Conservation (phyloP, 257 asterid genomes). For the Capsicum baccatum region DNA sequence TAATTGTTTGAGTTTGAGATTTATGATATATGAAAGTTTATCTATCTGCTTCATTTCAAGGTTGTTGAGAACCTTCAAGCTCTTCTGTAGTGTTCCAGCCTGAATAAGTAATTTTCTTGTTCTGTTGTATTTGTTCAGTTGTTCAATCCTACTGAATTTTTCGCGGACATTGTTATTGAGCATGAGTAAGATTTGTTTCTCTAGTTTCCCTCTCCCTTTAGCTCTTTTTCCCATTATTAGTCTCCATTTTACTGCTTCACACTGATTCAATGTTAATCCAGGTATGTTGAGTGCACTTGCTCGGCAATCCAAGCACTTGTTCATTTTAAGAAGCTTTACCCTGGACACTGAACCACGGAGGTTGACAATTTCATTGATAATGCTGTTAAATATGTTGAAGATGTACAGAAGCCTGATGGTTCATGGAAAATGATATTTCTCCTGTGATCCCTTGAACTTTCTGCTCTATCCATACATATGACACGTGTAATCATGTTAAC, state of each 20-base stretch:
- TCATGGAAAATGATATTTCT: conserved; percentile 35
- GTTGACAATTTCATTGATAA: conserved; percentile 46
- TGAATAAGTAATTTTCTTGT: neutral
- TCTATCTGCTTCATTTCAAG: neutral
- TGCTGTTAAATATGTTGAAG: conserved; percentile 60
- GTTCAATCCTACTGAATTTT: conserved; percentile 78
- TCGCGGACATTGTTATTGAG: conserved; percentile 67
- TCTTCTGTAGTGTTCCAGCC: neutral
- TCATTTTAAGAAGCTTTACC: conserved; percentile 58
- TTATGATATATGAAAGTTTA: neutral
- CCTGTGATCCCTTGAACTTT: neutral
- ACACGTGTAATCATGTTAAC: neutral
- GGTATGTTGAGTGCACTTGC: conserved; percentile 81
- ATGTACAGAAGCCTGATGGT: conserved; percentile 62
- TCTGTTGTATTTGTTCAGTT: conserved; percentile 41
- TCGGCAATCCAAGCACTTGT: conserved; percentile 73
- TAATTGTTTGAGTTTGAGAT: conserved; percentile 23
- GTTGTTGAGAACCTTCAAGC: neutral
- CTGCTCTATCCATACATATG: neutral
- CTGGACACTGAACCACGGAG: conserved; percentile 66
- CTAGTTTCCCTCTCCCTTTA: neutral
- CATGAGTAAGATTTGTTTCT: conserved; percentile 62
- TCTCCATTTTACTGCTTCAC: neutral
- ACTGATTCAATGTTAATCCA: conserved; percentile 29
- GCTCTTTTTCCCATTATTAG: neutral